Base-by-base conservation (phyloP, 1,284 basidiomycete genomes). In the Wallemia ichthyophaga region DNA sequence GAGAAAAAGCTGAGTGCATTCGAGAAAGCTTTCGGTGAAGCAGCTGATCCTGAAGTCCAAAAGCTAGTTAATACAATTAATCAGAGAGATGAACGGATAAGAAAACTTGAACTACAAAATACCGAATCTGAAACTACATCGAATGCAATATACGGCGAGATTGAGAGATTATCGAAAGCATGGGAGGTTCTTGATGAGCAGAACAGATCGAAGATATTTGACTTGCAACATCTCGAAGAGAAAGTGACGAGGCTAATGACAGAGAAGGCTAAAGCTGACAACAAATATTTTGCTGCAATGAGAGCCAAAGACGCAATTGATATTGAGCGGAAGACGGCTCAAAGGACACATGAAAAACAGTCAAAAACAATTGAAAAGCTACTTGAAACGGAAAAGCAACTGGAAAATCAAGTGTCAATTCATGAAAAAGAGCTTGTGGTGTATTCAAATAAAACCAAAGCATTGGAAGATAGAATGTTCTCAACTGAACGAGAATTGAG, bases 251-350 rank as follows among this genome's bases (percentile, higher is more conserved):
- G 58, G 15, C 24, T 71, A 59, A 83, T 25, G 15, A 28, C 25
- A 56, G 65, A 83, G 78, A 83, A 79, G 81, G 84, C 86, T 15
- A 95, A 92, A 71, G 81, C 85, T 23, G 91, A 96, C 65, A 94
- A 89, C 73, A 94, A 89, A 71, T 96, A 81, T 70, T 96, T 82
- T 68, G 78, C 84, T 25, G 81, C 83, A 2, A 87, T 92, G 82
- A 80, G 86, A 28, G 80, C 83, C 60, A 89, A 86, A 68, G 89
- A 95, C 62, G 80, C 82, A 1, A 70, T 82, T 2, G 83, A 87
- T 32, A 74, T 73, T 1, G 86, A 94, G 68, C 76, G 79, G 61
- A 83, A 85, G 67, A 78, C 76, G 31, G 70, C 82, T 24, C 69
- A 73, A 31, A 73, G 78, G 37, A 77, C 75, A 57, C 69, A 80